phyloP scores from a whole-genome alignment of 768 basidiomycete genomes.

The Tephrocybe sp. region DNA sequence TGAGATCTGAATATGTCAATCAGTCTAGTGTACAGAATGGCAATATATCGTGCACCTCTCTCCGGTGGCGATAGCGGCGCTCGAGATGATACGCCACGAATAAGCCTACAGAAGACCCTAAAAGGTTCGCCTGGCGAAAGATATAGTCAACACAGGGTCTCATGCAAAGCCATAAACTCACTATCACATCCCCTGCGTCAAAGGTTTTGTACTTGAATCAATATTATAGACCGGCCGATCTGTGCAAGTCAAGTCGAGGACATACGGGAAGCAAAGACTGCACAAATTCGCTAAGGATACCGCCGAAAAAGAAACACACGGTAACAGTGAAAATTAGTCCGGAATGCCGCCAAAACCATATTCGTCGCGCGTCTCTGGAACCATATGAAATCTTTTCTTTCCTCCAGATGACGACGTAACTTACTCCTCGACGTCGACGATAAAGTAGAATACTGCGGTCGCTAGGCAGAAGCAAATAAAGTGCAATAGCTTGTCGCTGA shows the following conservation, averaged over 20 bases:
- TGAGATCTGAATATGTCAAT: constrained; percentile 49
- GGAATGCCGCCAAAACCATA: constrained; percentile 86
- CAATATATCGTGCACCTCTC: constrained; percentile 49
- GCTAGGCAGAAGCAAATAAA: constrained; percentile 75
- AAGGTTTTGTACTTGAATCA: constrained; percentile 61
- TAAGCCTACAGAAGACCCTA: constrained; percentile 71
- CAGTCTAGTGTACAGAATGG: neutral
- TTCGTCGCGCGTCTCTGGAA: constrained; percentile 65
- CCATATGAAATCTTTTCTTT: neutral
- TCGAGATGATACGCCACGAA: constrained; percentile 67
- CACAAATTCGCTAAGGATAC: constrained; percentile 77
- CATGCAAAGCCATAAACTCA: constrained; percentile 24
- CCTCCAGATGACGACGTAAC: constrained; percentile 21
- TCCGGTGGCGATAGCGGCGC: constrained; percentile 70
- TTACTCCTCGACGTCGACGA: constrained; percentile 86
- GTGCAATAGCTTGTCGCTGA: constrained; percentile 80
- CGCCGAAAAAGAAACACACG: constrained; percentile 77
- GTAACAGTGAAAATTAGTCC: constrained; percentile 65
- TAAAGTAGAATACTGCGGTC: constrained; percentile 83
- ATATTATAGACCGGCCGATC: constrained; percentile 1
- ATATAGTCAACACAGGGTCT: neutral
- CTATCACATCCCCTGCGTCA: constrained; percentile 69
- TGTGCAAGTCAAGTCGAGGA: neutral
- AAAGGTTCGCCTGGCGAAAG: constrained; percentile 63
- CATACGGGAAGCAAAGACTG: constrained; percentile 73